These are phyloP conservation scores for Phaeolepiota aurea DNA, from an alignment of 768 basidiomycete genomes.

Conservation along the genomic window DNA sequence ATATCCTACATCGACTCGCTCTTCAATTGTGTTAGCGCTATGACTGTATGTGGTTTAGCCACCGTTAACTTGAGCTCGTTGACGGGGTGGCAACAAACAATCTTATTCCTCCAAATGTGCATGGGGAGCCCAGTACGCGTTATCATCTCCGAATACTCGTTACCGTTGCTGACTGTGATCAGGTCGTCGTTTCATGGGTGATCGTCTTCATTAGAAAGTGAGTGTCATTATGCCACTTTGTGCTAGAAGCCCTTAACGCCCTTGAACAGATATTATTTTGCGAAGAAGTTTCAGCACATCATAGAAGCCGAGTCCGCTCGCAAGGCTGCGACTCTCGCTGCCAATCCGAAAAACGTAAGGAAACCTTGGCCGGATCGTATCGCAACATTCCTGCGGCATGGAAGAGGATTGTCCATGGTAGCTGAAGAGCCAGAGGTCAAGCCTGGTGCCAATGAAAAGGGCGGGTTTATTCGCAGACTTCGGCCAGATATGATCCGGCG, in stretches of 20 bases:
- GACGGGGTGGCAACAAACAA: conserved; percentile 61
- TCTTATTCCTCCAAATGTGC: conserved; percentile 75
- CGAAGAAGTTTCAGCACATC: conserved; percentile 55
- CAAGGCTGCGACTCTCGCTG: conserved; percentile 12
- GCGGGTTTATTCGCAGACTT: conserved; percentile 28
- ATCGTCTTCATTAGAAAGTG: conserved; percentile 75
- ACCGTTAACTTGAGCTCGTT: conserved; percentile 62
- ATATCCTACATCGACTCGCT: conserved; percentile 73
- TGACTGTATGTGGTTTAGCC: conserved; percentile 72
- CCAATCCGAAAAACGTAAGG: conserved; percentile 12
- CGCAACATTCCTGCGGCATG: conserved; percentile 10
- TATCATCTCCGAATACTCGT: too few species aligned
- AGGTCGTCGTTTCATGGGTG: conserved; percentile 78
- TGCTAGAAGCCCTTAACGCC: too few species aligned
- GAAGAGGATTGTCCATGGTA: conserved; percentile 4
- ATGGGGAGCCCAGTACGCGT: conserved; percentile 63
- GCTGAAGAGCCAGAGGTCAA: conserved; percentile 6
- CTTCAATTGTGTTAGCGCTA: conserved; percentile 69
- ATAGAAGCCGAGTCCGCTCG: conserved; percentile 33
- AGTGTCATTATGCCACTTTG: too few species aligned
- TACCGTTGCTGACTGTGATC: conserved; percentile 1
- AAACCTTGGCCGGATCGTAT: conserved; percentile 16
- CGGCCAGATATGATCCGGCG: conserved; percentile 73
- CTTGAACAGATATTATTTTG: conserved; percentile 69
- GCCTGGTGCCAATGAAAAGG: conserved; percentile 7